Conservation (phyloP, 1,284 basidiomycete genomes). For the Cryptococcus wingfieldii region DNA sequence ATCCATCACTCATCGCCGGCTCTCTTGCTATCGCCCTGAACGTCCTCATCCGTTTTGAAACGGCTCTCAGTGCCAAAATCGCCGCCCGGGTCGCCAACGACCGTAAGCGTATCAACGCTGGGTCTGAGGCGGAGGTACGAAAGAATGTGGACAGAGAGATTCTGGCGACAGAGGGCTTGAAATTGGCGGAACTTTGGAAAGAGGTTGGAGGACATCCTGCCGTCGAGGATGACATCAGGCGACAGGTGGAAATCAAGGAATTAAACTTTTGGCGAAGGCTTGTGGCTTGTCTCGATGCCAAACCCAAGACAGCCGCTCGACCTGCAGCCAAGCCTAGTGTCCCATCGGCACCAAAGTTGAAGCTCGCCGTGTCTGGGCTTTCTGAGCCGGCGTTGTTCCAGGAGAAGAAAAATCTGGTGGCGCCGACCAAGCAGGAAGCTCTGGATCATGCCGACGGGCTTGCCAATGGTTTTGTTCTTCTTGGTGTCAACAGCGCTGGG, state of each 20-base stretch:
- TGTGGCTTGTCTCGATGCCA: conserved; percentile 10
- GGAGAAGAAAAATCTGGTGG: conserved; percentile 47
- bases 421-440: conserved; percentile 47
- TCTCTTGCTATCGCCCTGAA: conserved; percentile 52
- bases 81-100: conserved; percentile 66
- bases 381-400: conserved; percentile 22
- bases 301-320: not conserved
- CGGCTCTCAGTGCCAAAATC: conserved; percentile 59
- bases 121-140: conserved; percentile 63
- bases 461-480: conserved; percentile 45
- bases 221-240: conserved; percentile 30
- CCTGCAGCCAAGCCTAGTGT: not conserved
- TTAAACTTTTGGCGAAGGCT: conserved; percentile 42
- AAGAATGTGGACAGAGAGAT: conserved; percentile 53
- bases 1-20: conserved; percentile 47
- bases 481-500: conserved; percentile 25
- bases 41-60: conserved; percentile 54
- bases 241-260: conserved; percentile 42
- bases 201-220: conserved; percentile 38
- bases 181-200: conserved; percentile 31
- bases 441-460: conserved; percentile 44
- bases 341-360: not conserved
- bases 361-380: not conserved
- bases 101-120: conserved; percentile 65
- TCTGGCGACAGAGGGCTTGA: conserved; percentile 43